Conservation (phyloP, 2,329 filamentous ascomycete genomes). For the Metarhizium rileyi region DNA sequence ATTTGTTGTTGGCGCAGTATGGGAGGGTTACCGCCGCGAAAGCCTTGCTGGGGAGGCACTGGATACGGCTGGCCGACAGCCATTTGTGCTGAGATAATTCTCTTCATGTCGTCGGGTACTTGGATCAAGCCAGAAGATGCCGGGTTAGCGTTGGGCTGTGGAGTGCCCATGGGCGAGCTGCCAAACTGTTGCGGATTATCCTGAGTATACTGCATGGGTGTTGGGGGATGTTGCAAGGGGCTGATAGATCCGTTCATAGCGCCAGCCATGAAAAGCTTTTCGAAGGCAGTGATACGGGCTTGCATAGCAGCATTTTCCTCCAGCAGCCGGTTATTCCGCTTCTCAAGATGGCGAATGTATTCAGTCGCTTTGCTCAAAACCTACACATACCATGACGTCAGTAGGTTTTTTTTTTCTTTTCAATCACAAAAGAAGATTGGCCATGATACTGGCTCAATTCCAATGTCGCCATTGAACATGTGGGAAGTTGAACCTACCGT, state of each 20-base stretch:
- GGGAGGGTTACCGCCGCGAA: slow-evolving; percentile 31
- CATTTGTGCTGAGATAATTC: slow-evolving; percentile 48
- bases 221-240: slow-evolving; percentile 43
- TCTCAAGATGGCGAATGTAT: slow-evolving; percentile 89
- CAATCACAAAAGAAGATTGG: background rate
- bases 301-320: slow-evolving; percentile 78
- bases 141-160: slow-evolving; percentile 27
- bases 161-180: slow-evolving; percentile 32
- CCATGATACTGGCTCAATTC: background rate
- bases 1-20: slow-evolving; percentile 47
- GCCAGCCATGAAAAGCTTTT: slow-evolving; percentile 70
- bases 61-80: slow-evolving; percentile 45
- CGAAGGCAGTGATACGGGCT: slow-evolving; percentile 62
- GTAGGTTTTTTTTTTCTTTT: background rate
- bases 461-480: background rate
- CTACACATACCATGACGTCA: slow-evolving; percentile 21
- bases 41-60: slow-evolving; percentile 36
- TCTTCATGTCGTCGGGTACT: slow-evolving; percentile 57
- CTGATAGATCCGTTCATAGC: slow-evolving; percentile 56
- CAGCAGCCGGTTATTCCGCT: slow-evolving; percentile 70
- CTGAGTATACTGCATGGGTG: slow-evolving; percentile 39
- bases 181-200: slow-evolving; percentile 35
- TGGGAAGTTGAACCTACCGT: slow-evolving; percentile 46
- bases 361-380: slow-evolving; percentile 91
- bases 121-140: slow-evolving; percentile 49